Conservation (phyloP, 495 filamentous ascomycete species). For the Aspergillus kassunensis region DNA sequence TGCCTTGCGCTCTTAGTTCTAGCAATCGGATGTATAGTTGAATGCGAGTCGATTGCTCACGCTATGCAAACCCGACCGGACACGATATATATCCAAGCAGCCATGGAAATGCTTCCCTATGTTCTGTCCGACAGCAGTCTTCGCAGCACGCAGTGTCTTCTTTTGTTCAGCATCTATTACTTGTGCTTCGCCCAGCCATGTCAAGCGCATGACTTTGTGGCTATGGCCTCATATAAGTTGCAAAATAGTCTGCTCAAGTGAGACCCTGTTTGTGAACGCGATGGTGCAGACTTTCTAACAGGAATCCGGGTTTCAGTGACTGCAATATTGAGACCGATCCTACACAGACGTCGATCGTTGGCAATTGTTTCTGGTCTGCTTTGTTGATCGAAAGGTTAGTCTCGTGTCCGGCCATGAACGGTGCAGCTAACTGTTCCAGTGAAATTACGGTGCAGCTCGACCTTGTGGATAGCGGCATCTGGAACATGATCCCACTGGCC, state of each 20-base stretch:
- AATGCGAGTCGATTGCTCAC: background rate
- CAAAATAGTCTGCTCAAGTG: background rate
- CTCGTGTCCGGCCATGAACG: background rate
- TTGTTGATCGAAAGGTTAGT: background rate
- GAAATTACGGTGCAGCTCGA: background rate
- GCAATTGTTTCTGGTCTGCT: background rate
- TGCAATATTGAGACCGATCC: background rate
- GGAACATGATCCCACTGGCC: background rate
- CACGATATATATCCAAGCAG: constrained; percentile 3
- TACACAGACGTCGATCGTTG: background rate
- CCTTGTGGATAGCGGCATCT: background rate
- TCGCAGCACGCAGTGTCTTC: constrained; percentile 1
- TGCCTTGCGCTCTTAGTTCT: constrained; percentile 6
- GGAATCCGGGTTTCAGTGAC: background rate
- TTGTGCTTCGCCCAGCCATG: background rate
- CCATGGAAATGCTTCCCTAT: constrained; percentile 2
- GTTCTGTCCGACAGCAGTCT: background rate
- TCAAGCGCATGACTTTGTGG: constrained; percentile 3
- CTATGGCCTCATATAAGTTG: constrained; percentile 4
- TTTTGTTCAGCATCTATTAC: constrained; percentile 6
- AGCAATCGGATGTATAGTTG: background rate
- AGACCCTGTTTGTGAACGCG: background rate
- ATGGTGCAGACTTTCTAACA: background rate
- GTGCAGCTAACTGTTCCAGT: background rate
- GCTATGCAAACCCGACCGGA: background rate